phyloP scores from a whole-genome alignment of 306 rosid species.

The Cucumis hystrix region DNA sequence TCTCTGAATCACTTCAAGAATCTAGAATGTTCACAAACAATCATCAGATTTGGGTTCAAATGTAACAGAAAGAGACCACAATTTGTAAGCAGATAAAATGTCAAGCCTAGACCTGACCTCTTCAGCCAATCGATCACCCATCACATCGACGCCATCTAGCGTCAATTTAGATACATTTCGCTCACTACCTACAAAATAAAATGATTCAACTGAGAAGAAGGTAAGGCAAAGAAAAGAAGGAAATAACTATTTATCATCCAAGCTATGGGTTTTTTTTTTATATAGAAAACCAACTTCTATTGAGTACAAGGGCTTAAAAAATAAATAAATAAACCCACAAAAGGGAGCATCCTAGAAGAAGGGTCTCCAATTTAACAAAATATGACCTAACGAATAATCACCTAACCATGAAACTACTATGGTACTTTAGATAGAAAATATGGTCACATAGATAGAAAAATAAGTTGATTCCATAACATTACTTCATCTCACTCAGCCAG shows the following conservation, averaged over 20 bases:
- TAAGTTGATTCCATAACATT: background rate
- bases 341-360: too few relatives aligned
- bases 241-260: background rate
- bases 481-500: background rate
- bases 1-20: constrained; percentile 50
- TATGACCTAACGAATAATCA: too few relatives aligned
- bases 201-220: background rate
- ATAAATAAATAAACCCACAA: too few relatives aligned
- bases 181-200: constrained; percentile 61
- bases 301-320: too few relatives aligned
- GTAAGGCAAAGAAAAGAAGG: background rate
- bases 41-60: background rate
- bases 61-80: background rate
- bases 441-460: background rate
- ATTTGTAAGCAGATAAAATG: background rate
- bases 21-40: constrained; percentile 28
- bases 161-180: constrained; percentile 64
- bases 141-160: constrained; percentile 87
- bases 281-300: too few relatives aligned
- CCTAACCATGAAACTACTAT: background rate
- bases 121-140: constrained; percentile 82
- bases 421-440: background rate
- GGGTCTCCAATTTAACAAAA: too few relatives aligned
- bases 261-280: background rate
- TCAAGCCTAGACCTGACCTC: constrained; percentile 40